phyloP scores from a whole-genome alignment of 768 basidiomycete species.

The Termitomyces sp. region DNA sequence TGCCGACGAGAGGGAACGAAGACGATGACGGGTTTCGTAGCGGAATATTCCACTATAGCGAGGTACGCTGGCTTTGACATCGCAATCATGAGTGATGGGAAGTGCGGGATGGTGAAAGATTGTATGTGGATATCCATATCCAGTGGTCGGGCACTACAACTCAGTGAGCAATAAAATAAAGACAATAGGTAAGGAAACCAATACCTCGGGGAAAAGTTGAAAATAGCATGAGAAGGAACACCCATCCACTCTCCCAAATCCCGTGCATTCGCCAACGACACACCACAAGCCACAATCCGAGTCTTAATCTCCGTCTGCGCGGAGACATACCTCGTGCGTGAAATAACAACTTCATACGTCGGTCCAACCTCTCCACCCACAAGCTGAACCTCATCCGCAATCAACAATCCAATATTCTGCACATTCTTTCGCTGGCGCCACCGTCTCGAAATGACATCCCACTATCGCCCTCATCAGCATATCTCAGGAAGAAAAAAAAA shows the following conservation, averaged over 20 bases:
- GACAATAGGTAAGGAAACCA: conserved; percentile 9
- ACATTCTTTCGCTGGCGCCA: conserved; percentile 99
- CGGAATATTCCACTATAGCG: conserved; percentile 84
- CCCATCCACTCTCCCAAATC: conserved; percentile 99
- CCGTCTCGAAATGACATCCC: conserved; percentile 91
- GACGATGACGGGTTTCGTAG: conserved; percentile 82
- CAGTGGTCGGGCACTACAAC: conserved; percentile 81
- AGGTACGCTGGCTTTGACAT: conserved; percentile 99
- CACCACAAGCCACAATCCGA: conserved; percentile 91
- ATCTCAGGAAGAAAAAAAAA: background rate
- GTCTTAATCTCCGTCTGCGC: conserved; percentile 92
- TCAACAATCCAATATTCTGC: conserved; percentile 87
- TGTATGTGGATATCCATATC: conserved; percentile 98
- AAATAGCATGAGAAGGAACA: conserved; percentile 88
- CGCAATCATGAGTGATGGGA: conserved; percentile 96
- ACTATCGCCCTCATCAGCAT: conserved; percentile 43
- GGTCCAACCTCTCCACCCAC: conserved; percentile 95
- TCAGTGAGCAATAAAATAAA: conserved; percentile 9
- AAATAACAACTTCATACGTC: conserved; percentile 95
- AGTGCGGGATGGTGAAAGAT: conserved; percentile 94
- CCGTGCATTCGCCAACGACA: conserved; percentile 92
- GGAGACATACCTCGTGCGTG: conserved; percentile 94
- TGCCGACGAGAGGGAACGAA: conserved; percentile 95
- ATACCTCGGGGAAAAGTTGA: conserved; percentile 95
- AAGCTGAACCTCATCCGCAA: conserved; percentile 94